phyloP scores from a whole-genome alignment of 2,329 filamentous ascomycete genomes.

The Pseudogymnoascus sp. region DNA sequence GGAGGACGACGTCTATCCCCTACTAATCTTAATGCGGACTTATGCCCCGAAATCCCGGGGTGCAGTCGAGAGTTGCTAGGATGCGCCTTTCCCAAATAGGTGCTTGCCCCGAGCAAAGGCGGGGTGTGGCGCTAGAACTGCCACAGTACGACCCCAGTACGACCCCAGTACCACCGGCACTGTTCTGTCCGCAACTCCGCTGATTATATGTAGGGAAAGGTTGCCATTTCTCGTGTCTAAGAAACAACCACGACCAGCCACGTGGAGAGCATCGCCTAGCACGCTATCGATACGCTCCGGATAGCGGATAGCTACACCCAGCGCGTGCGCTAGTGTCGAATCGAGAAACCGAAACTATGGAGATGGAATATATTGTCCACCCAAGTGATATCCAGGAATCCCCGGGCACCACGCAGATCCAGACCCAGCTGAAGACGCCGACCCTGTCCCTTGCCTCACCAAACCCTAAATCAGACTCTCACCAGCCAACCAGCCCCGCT shows the following conservation, averaged over 20 bases:
- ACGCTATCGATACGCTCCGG: not conserved
- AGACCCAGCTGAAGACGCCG: not conserved
- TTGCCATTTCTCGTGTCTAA: not conserved
- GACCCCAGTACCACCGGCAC: conserved; percentile 1
- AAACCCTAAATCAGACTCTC: not conserved
- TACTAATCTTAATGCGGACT: not conserved
- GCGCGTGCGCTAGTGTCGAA: not conserved
- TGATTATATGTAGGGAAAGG: conserved; percentile 4
- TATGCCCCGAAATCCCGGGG: not conserved
- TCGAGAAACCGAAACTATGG: conserved; percentile 3
- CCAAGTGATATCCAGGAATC: conserved; percentile 7
- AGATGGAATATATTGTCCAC: conserved; percentile 9
- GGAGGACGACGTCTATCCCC: not conserved
- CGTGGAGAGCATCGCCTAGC: not conserved
- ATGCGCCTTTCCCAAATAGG: not conserved
- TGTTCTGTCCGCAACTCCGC: conserved; percentile 5
- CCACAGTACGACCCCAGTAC: conserved; percentile 2
- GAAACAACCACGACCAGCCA: not conserved
- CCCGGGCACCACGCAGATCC: not conserved
- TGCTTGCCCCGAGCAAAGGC: not conserved
- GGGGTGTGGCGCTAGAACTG: conserved; percentile 2
- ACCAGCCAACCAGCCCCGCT: not conserved
- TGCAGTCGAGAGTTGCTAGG: not conserved
- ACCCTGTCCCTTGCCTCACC: not conserved
- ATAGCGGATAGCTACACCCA: not conserved